phyloP scores from a whole-genome alignment of 768 basidiomycete species.

The Auriscalpium orientale region DNA sequence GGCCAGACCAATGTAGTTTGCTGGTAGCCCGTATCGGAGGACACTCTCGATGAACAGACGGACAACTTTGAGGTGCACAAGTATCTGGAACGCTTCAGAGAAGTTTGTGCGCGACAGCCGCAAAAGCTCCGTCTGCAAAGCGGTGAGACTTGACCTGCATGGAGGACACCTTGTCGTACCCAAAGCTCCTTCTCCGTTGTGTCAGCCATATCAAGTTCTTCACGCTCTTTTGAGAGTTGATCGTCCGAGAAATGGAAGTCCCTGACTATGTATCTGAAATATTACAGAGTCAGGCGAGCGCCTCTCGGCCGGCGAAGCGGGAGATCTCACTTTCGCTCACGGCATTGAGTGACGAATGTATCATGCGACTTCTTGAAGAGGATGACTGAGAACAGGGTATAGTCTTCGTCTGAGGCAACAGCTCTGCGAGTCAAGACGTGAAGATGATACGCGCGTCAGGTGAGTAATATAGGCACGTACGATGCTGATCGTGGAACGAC shows the following conservation, averaged over 20 bases:
- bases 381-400: conserved; percentile 74
- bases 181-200: conserved; percentile 93
- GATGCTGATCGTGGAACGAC: conserved; percentile 88
- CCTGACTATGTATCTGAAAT: conserved; percentile 78
- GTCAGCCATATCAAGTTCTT: conserved; percentile 74
- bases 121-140: conserved; percentile 76
- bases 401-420: conserved; percentile 84
- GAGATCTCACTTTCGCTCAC: conserved; percentile 79
- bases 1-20: conserved; percentile 75
- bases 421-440: conserved; percentile 36
- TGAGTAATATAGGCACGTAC: conserved; percentile 39
- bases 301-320: not conserved
- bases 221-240: conserved; percentile 67
- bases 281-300: not conserved
- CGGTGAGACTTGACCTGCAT: conserved; percentile 1
- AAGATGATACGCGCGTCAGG: not conserved
- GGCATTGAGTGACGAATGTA: conserved; percentile 86
- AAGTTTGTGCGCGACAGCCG: conserved; percentile 91
- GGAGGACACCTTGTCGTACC: conserved; percentile 43
- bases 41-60: conserved; percentile 93
- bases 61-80: conserved; percentile 89
- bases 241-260: conserved; percentile 89
- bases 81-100: conserved; percentile 90
- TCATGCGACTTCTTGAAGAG: conserved; percentile 89
- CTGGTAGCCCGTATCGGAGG: conserved; percentile 89